Evolutionary conservation across 768 basidiomycete species (phyloP).

Genomic region (Mycena amicta): DNA sequence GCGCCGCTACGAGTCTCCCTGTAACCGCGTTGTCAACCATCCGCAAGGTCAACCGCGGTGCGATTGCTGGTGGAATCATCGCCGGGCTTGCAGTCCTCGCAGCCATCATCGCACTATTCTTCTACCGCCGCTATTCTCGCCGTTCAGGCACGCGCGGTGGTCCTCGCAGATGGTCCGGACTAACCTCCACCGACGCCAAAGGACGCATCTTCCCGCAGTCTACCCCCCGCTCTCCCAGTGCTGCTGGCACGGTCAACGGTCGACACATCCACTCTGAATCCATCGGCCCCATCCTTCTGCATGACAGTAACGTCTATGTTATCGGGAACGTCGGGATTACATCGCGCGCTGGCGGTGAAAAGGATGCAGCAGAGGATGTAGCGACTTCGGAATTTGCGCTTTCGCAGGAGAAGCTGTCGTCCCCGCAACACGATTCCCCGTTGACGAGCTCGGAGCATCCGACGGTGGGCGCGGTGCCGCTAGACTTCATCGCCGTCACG

Average conservation of each 20-base stretch:
- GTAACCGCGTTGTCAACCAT: not conserved
- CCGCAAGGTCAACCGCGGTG: not conserved
- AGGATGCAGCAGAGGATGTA: not conserved
- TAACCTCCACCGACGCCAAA: not conserved
- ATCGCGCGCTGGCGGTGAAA: not conserved
- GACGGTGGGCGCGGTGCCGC: not conserved
- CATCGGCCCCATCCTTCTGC: not conserved
- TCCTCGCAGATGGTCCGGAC: not conserved
- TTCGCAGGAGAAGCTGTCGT: not conserved
- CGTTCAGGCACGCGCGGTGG: not conserved
- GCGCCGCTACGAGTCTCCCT: not conserved
- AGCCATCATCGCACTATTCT: not conserved
- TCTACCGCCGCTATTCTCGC: not conserved
- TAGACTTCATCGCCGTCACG: not conserved
- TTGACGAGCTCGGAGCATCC: not conserved
- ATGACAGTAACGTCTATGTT: not conserved
- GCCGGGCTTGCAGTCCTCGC: not conserved
- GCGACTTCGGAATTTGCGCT: not conserved
- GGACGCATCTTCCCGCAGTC: not conserved
- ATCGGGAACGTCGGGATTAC: not conserved
- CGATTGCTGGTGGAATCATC: not conserved
- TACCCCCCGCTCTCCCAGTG: not conserved
- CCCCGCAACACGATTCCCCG: not conserved
- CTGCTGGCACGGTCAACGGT: not conserved
- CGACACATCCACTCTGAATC: constrained; percentile 1